Evolutionary conservation across 2,329 filamentous ascomycete species (phyloP).

Genomic region (Arthrobotrys megalospora): DNA sequence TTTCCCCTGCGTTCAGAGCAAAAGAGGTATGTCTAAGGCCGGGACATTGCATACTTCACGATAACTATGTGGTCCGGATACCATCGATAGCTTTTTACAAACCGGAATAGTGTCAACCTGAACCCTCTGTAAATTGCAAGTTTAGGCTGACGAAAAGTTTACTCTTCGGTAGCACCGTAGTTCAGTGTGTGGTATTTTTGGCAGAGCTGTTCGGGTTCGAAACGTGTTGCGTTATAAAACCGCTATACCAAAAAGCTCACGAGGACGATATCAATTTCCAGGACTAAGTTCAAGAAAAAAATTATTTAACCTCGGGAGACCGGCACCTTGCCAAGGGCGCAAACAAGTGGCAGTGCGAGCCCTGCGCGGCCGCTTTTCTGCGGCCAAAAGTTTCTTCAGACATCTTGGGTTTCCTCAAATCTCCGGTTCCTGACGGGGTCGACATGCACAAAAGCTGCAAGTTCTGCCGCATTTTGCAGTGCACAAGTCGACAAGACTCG

Average conservation of each 20-base stretch:
- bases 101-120: slow-evolving; percentile 2
- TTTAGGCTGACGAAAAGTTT: neutral
- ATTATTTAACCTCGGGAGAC: neutral
- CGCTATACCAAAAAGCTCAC: neutral
- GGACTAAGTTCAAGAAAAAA: too few relatives aligned
- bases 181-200: slow-evolving; percentile 26
- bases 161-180: neutral
- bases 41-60: neutral
- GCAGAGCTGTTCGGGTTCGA: neutral
- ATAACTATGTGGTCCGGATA: neutral
- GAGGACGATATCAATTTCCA: neutral
- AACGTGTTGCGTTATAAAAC: slow-evolving; percentile 8
- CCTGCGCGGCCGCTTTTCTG: neutral
- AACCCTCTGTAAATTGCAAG: neutral
- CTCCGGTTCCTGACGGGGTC: slow-evolving; percentile 8
- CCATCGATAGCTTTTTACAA: neutral
- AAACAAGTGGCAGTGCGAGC: slow-evolving; percentile 1
- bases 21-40: neutral
- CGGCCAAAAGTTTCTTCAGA: neutral
- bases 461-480: slow-evolving; percentile 1
- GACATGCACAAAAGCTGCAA: neutral
- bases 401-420: neutral
- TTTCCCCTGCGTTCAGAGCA: too few relatives aligned
- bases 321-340: slow-evolving; percentile 1
- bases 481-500: neutral